These are phyloP conservation scores for Talaromyces sp. DNA, from an alignment of 2,329 filamentous ascomycete genomes.

Conservation along the genomic window DNA sequence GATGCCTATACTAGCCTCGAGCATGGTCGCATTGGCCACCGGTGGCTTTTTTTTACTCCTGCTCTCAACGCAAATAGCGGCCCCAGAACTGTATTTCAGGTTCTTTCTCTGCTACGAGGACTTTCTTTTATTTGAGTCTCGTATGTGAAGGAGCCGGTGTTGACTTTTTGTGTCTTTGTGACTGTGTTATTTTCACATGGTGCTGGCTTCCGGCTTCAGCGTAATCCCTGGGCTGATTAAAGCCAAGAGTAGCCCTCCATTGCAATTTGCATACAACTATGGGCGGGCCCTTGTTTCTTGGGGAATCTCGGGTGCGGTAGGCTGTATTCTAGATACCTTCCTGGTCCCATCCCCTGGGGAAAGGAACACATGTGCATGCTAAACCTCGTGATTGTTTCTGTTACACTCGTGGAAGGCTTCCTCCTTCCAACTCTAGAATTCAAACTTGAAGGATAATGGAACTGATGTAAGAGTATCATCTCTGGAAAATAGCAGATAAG, in stretches of 20 bases:
- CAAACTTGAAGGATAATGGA: too few relatives aligned
- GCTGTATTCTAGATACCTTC: not conserved
- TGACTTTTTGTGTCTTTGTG: not conserved
- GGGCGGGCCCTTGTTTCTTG: not conserved
- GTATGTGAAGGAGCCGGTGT: not conserved
- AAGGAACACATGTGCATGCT: too few relatives aligned
- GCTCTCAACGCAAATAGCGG: not conserved
- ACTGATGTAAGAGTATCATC: too few relatives aligned
- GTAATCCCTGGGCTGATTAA: not conserved
- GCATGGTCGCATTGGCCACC: not conserved
- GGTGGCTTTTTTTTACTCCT: not conserved
- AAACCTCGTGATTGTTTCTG: too few relatives aligned
- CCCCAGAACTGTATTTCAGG: not conserved
- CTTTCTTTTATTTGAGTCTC: not conserved
- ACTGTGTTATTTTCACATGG: not conserved
- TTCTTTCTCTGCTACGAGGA: not conserved
- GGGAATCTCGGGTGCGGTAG: not conserved
- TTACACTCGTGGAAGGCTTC: too few relatives aligned
- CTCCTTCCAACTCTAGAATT: too few relatives aligned
- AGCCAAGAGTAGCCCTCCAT: not conserved
- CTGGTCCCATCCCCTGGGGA: too few relatives aligned
- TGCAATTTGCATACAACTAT: not conserved
- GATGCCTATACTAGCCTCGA: not conserved
- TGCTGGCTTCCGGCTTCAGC: not conserved
- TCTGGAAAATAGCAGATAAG: too few relatives aligned